phyloP scores from a whole-genome alignment of 73 alveolate species.

The Effrenium voratum region DNA sequence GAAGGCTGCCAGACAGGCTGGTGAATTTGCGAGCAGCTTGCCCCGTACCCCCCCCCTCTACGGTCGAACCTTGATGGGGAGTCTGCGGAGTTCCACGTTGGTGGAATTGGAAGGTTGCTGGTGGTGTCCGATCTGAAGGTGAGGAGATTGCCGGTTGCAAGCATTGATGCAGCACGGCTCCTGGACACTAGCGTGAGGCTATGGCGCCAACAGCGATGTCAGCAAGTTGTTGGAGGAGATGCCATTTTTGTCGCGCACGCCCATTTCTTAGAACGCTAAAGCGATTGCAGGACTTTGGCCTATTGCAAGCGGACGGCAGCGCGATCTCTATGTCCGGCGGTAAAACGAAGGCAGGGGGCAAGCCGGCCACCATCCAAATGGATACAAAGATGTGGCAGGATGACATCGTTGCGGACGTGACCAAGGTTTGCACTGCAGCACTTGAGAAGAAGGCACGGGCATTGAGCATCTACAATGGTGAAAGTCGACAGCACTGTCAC shows the following conservation, averaged over 20 bases:
- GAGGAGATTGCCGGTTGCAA: no score
- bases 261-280: neutral
- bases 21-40: no score
- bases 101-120: no score
- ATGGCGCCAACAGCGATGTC: conserved; percentile 57
- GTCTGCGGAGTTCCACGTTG: no score
- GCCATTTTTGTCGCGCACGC: neutral
- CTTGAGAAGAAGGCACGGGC: conserved; percentile 42
- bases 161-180: no score
- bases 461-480: no score
- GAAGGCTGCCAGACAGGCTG: conserved; percentile 21
- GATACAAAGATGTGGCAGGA: neutral
- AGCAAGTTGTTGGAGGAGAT: conserved; percentile 70
- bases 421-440: conserved; percentile 68
- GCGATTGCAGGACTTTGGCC: conserved; percentile 56
- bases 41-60: no score
- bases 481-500: no score
- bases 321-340: conserved; percentile 57
- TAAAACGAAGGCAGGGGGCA: conserved; percentile 2
- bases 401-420: conserved; percentile 63
- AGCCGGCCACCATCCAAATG: neutral
- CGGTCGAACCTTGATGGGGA: no score
- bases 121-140: no score
- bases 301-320: conserved; percentile 77
- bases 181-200: no score